Conservation (phyloP, 1,284 basidiomycete genomes). For the Leccinum griseonigrum region DNA sequence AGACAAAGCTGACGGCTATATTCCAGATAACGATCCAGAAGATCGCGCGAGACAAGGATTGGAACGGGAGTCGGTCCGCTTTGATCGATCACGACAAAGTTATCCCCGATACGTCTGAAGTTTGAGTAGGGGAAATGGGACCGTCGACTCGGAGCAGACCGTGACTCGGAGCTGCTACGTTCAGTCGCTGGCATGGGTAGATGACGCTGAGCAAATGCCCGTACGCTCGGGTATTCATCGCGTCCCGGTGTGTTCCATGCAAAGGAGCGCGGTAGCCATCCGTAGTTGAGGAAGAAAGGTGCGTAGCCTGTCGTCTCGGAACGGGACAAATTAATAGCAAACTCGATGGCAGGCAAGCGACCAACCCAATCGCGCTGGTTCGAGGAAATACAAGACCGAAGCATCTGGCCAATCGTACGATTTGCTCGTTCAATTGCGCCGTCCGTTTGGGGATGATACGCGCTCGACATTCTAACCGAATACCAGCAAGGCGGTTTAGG, state of each 20-base stretch:
- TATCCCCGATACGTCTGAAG: not conserved
- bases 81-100: not conserved
- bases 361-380: constrained; percentile 9
- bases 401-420: not conserved
- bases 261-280: constrained; percentile 31
- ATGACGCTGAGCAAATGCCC: constrained; percentile 17
- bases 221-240: constrained; percentile 23
- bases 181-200: not conserved
- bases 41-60: not conserved
- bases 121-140: not conserved
- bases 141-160: too few relatives aligned
- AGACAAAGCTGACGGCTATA: not conserved
- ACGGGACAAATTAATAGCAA: constrained; percentile 16
- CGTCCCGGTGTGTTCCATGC: constrained; percentile 22
- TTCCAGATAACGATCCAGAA: not conserved
- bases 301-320: constrained; percentile 29
- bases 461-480: not conserved
- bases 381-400: not conserved
- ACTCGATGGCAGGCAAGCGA: not conserved
- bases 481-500: not conserved
- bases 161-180: too few relatives aligned
- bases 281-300: constrained; percentile 37
- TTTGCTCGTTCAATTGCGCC: not conserved
- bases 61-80: not conserved
- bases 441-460: not conserved